These are phyloP conservation scores for Exidia glandulosa DNA, from an alignment of 768 basidiomycete genomes.

Conservation along the genomic window DNA sequence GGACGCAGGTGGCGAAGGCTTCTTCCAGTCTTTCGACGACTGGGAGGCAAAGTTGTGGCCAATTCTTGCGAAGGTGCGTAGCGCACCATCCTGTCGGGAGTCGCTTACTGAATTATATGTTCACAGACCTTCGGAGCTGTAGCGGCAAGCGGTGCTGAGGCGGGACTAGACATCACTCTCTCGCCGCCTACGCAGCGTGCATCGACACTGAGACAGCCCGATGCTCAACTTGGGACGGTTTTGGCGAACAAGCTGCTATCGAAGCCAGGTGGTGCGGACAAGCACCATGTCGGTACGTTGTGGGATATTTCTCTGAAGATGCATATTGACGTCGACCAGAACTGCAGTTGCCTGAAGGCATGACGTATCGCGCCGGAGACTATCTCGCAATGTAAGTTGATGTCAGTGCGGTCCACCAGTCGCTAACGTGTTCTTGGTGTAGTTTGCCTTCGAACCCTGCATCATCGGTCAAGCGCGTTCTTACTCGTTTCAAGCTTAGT, in stretches of 20 bases:
- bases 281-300: conserved; percentile 1
- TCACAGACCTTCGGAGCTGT: conserved; percentile 1
- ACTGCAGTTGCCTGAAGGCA: conserved; percentile 3
- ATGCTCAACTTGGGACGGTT: neutral
- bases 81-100: neutral
- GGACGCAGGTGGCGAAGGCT: conserved; percentile 10
- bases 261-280: neutral
- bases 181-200: neutral
- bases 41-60: conserved; percentile 11
- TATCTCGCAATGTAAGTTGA: conserved; percentile 5
- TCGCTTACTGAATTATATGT: neutral
- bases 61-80: neutral
- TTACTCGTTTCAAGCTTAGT: neutral
- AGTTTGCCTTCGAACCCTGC: too few relatives aligned
- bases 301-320: too few relatives aligned
- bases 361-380: conserved; percentile 3
- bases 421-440: too few relatives aligned
- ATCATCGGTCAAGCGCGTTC: conserved; percentile 1
- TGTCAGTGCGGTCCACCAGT: too few relatives aligned
- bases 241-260: conserved; percentile 1
- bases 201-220: conserved; percentile 3
- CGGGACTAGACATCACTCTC: neutral
- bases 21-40: conserved; percentile 12
- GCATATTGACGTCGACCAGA: neutral
- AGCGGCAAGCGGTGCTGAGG: too few relatives aligned